Evolutionary conservation across 495 filamentous ascomycete species (phyloP), one percentile per base, ranked within the genome.

Genomic region (Aspergillus bertholletiae): DNA sequence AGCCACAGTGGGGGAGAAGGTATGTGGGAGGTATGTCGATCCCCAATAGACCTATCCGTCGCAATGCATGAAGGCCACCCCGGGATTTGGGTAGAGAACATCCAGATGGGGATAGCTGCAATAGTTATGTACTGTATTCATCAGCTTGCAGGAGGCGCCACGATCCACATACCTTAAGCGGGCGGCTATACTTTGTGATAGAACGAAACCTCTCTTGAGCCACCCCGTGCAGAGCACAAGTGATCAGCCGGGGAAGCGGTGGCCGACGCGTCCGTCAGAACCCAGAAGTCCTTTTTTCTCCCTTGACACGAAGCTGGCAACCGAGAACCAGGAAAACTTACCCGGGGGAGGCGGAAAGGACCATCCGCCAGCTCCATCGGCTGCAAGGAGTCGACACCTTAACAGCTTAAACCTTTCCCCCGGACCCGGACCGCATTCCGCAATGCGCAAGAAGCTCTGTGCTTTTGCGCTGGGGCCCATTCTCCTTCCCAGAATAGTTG

Each of bases 331-430:
- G 51, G 51, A 54, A 54, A 30, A 9, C 51, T 37, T n/a, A 32
- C n/a, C 22, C 39, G 18, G 39, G 2, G 39, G 39, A 27, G 37
- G 51, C 26, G 24, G 51, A 26, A 46, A 32, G 5, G 21, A 39
- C 22, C 17, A 46, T 47, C 51, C 51, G 51, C 34, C 51, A 46
- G 43, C 41, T 46, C 45, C 28, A 54, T 47, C 51, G 28, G 23
- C 52, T 54, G 52, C 45, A 45, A 49, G 52, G 44, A 54, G 52
- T 47, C 37, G 37, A 40, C 17, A 43, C 20, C 18, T 43, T 20
- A 43, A 54, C 52, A 54, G 44, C 45, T 48, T 54, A 54, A 47
- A 46, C 37, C 45, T 46, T 45, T 23, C 46, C 46, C 44, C 34
- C 27, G 46, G 41, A 37, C 49, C 15, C 37, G 35, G 35, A 47